These are phyloP conservation scores for Mycena filopes DNA, from an alignment of 768 basidiomycete species.

Conservation along the genomic window DNA sequence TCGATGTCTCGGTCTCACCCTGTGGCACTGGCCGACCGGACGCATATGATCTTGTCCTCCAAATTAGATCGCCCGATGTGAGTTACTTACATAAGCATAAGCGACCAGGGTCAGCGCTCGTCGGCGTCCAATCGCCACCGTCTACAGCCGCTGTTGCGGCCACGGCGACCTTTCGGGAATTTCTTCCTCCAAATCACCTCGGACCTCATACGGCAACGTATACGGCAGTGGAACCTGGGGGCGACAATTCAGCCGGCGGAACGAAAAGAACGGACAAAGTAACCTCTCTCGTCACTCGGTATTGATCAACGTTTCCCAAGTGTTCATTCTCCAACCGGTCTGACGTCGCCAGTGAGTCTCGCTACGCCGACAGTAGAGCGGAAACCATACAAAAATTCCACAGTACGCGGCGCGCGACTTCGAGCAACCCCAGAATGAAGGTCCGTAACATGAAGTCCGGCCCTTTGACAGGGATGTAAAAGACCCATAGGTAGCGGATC, in stretches of 20 bases:
- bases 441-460: constrained; percentile 63
- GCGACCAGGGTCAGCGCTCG: too few species aligned
- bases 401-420: constrained; percentile 82
- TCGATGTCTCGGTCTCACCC: too few species aligned
- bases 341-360: constrained; percentile 37
- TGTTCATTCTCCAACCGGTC: constrained; percentile 93
- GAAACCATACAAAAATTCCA: constrained; percentile 86
- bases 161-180: neutral
- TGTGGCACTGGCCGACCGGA: too few species aligned
- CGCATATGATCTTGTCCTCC: neutral
- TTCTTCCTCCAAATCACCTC: constrained; percentile 20
- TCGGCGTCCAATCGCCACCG: too few species aligned
- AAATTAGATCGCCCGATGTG: too few species aligned
- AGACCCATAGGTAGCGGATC: constrained; percentile 85
- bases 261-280: constrained; percentile 70
- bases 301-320: constrained; percentile 92
- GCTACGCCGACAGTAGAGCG: constrained; percentile 1
- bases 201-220: constrained; percentile 5
- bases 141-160: neutral
- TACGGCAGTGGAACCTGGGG: constrained; percentile 1
- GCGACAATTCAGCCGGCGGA: neutral
- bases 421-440: constrained; percentile 77
- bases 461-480: constrained; percentile 71
- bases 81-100: neutral
- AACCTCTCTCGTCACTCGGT: constrained; percentile 87